A percentile compares a stretch with the other conserved stretches of the same genome.
Conservation (phyloP, 2,329 filamentous ascomycete species). For the Xylaria sp. region DNA sequence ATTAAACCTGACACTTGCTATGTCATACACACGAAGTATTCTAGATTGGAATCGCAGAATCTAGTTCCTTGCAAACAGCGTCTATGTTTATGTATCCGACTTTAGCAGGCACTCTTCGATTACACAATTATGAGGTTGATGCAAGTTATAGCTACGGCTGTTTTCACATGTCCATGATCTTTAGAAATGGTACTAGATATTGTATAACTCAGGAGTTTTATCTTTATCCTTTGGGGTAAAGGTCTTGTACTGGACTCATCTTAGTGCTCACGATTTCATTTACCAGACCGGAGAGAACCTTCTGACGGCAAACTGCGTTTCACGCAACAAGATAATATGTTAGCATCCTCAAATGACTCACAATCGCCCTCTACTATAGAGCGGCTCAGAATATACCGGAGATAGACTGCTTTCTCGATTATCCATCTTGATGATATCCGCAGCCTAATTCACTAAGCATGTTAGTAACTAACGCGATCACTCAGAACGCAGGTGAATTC, state of each 20-base stretch:
- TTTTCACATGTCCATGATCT: neutral
- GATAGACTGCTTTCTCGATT: constrained; percentile 13
- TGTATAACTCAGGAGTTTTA: neutral
- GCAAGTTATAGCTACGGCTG: neutral
- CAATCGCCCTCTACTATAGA: neutral
- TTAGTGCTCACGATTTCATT: neutral
- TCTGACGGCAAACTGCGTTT: neutral
- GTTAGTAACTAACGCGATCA: constrained; percentile 15
- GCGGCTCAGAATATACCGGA: neutral
- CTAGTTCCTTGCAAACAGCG: no score
- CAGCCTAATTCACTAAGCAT: constrained; percentile 50
- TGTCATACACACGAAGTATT: no score
- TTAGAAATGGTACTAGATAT: neutral
- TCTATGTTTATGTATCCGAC: no score
- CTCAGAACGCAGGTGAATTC: neutral
- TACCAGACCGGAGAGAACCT: neutral
- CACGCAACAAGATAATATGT: neutral
- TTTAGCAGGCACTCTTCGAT: no score
- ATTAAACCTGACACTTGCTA: no score
- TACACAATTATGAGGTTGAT: no score
- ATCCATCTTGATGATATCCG: constrained; percentile 57
- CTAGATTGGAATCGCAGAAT: no score
- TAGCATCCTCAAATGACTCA: neutral
- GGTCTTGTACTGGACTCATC: neutral
- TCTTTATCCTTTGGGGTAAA: neutral